phyloP scores from a whole-genome alignment of 148 eudicot genomes.

The Vaccinium myrtillus region DNA sequence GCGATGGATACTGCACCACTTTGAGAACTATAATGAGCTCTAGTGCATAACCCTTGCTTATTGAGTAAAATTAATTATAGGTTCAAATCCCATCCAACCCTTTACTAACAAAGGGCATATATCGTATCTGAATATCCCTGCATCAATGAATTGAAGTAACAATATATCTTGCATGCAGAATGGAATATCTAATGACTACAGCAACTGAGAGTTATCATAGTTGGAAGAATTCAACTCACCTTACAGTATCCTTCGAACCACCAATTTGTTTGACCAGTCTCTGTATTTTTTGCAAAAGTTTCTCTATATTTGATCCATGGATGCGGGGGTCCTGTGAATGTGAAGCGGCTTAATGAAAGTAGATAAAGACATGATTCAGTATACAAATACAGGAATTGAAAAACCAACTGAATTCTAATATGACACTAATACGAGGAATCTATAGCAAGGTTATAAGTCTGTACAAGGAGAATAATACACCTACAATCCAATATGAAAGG shows the following conservation, averaged over 20 bases:
- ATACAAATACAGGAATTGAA: not conserved
- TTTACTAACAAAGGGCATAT: no score
- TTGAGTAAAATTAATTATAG: no score
- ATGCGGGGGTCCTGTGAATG: slow-evolving; percentile 50
- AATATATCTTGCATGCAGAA: no score
- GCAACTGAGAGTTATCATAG: no score
- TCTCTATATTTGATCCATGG: slow-evolving; percentile 33
- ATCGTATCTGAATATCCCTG: no score
- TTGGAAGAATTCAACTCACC: slow-evolving; percentile 38
- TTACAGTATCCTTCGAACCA: slow-evolving; percentile 59
- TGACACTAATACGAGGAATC: not conserved
- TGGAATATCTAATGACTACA: no score
- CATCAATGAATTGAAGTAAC: no score
- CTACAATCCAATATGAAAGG: not conserved
- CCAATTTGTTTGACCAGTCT: slow-evolving; percentile 55
- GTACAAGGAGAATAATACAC: not conserved
- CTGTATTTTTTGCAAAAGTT: slow-evolving; percentile 23
- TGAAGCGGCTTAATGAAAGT: not conserved
- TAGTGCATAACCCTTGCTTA: no score
- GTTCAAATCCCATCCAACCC: no score
- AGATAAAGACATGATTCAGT: not conserved
- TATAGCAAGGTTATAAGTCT: not conserved
- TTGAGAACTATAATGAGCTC: no score
- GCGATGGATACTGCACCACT: no score
- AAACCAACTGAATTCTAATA: not conserved